These are phyloP conservation scores for Eucommia ulmoides DNA, from an alignment of 257 asterid species.

Conservation along the genomic window DNA sequence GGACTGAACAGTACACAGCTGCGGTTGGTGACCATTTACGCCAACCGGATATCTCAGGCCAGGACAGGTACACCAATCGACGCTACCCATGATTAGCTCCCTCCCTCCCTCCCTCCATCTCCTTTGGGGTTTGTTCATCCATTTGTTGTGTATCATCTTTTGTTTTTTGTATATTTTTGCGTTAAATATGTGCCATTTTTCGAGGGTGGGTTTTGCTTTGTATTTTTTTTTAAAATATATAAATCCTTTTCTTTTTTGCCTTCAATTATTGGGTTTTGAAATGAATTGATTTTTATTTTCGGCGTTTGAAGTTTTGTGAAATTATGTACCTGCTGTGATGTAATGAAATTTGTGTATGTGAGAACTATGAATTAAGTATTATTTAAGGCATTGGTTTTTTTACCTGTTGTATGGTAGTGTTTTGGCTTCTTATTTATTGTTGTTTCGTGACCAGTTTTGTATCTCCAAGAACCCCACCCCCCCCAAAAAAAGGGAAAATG, in stretches of 20 bases:
- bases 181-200: conserved; percentile 21
- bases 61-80: conserved; percentile 82
- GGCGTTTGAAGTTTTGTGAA: no score
- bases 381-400: no score
- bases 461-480: no score
- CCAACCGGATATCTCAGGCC: conserved; percentile 96
- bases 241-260: background rate
- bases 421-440: no score
- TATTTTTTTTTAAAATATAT: conserved; percentile 15
- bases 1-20: conserved; percentile 87
- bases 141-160: conserved; percentile 18
- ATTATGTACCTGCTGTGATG: no score
- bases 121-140: conserved; percentile 16
- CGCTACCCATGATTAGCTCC: conserved; percentile 34
- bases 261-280: background rate
- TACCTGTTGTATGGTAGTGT: no score
- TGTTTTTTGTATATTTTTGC: no score
- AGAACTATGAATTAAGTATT: no score
- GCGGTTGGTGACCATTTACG: conserved; percentile 85
- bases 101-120: conserved; percentile 2
- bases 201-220: conserved; percentile 13
- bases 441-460: no score
- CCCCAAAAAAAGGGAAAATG: no score
- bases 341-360: no score
- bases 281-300: no score